These are phyloP conservation scores for Globisporangium emineosum DNA, from an alignment of 352 stramenopile species.

Conservation along the genomic window DNA sequence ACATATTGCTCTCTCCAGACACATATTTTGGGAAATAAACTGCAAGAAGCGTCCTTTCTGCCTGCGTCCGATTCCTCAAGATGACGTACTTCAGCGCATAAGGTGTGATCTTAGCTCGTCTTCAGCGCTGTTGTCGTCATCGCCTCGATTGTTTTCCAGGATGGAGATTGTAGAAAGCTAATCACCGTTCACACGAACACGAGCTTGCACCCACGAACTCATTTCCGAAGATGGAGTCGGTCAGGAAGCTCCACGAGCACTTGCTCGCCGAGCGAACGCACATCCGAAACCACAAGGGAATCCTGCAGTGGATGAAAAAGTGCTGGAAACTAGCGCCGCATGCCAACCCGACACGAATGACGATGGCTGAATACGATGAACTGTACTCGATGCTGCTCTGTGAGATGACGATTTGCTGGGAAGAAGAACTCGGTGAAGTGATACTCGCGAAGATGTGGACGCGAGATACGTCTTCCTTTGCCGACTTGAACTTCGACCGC, in stretches of 20 bases:
- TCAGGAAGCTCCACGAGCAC: slow-evolving; percentile 33
- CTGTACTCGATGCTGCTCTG: slow-evolving; percentile 55
- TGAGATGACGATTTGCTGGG: slow-evolving; percentile 63
- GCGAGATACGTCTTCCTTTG: slow-evolving; percentile 32
- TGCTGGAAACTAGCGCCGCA: slow-evolving; percentile 34
- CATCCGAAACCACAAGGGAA: slow-evolving; percentile 40
- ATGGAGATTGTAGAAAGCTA: not conserved
- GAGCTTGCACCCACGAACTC: not conserved
- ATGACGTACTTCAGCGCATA: not conserved
- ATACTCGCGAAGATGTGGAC: slow-evolving; percentile 49
- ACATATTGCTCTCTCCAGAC: not conserved
- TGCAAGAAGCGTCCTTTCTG: not conserved
- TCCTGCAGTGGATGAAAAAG: slow-evolving; percentile 35
- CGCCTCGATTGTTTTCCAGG: not conserved
- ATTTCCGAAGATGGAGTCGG: slow-evolving; percentile 30
- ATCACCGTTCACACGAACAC: not conserved
- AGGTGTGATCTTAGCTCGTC: slow-evolving; percentile 5
- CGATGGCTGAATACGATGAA: slow-evolving; percentile 35
- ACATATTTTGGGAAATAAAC: not conserved
- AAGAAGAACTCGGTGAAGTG: slow-evolving; percentile 45
- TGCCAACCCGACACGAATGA: slow-evolving; percentile 20
- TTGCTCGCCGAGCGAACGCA: slow-evolving; percentile 44
- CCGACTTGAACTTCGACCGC: slow-evolving; percentile 40
- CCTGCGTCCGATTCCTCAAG: not conserved
- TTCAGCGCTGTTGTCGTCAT: not conserved